These are phyloP conservation scores for Pestalotiopsis sp. DNA, from an alignment of 2,329 filamentous ascomycete genomes.

Conservation along the genomic window DNA sequence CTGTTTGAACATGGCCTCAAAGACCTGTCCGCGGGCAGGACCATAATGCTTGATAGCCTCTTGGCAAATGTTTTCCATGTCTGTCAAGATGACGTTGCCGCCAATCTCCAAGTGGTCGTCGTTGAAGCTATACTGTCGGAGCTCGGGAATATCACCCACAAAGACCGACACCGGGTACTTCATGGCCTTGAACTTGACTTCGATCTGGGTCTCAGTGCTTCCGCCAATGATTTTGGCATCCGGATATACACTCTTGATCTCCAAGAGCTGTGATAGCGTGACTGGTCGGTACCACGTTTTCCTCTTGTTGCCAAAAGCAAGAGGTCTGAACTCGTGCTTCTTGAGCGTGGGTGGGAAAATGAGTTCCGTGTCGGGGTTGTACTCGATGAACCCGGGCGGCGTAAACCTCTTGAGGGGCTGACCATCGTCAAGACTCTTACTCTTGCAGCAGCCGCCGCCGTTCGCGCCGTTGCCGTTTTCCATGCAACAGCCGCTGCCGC, in stretches of 20 bases:
- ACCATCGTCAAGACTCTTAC: constrained; percentile 49
- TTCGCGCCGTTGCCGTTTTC: constrained; percentile 53
- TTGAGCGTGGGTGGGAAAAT: constrained; percentile 89
- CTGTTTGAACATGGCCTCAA: constrained; percentile 90
- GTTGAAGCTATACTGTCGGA: constrained; percentile 78
- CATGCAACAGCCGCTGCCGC: constrained; percentile 71
- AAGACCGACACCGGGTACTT: constrained; percentile 89
- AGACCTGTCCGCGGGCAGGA: constrained; percentile 70
- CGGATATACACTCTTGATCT: constrained; percentile 86
- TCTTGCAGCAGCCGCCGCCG: constrained; percentile 69
- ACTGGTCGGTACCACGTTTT: constrained; percentile 94
- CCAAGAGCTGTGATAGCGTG: constrained; percentile 81
- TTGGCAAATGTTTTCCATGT: constrained; percentile 82
- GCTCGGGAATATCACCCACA: constrained; percentile 88
- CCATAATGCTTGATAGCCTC: constrained; percentile 83
- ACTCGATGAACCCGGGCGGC: constrained; percentile 89
- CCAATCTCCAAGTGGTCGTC: constrained; percentile 88
- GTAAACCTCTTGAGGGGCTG: constrained; percentile 71
- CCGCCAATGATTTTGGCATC: constrained; percentile 93
- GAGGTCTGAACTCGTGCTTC: constrained; percentile 77
- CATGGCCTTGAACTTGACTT: constrained; percentile 96
- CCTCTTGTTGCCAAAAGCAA: constrained; percentile 91
- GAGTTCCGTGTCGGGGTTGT: constrained; percentile 89
- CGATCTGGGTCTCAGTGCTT: constrained; percentile 96
- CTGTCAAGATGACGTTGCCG: constrained; percentile 89